Evolutionary conservation across 768 basidiomycete species (phyloP), one percentile per base, ranked within the genome.

Genomic region (Rhodotorula graminis): DNA sequence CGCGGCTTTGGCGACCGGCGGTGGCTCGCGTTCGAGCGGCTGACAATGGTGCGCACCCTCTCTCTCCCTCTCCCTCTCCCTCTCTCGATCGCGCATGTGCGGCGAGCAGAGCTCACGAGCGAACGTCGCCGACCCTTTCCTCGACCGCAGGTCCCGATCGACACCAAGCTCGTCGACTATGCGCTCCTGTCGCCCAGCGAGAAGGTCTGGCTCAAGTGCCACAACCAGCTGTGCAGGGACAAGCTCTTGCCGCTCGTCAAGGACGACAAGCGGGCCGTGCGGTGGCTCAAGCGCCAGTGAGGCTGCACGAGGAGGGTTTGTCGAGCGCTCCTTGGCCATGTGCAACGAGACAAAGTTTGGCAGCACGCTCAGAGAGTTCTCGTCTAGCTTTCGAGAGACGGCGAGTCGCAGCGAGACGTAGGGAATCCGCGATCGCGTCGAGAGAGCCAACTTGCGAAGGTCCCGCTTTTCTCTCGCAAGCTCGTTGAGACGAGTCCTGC

Each of bases 1-100:
- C 82, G 79, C 73, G 84, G 87, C 74, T 89, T 87, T 80, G 89
- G 87, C 72, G 40, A 88, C 40, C 84, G 88, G 77, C 82, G 86
- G 37, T 97, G 92, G 92, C 85, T 92, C 49, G 90, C 89, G 15
- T 97, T 95, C 80, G 91, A 94, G 81, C 88, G 93, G 9, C 83
- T 97, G 76, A 95, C 94, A 5, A 76, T 74, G 21, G 82, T 80
- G 27, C 63, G 77, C 67, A 6, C 33, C 29, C 11, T 14, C 19
- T 25, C 50, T 33, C n/a, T 11, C n/a, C 46, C 14, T 16, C n/a
- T 37, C 27, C 58, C 31, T 10, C n/a, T n/a, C n/a, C n/a, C n/a
- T n/a, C n/a, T n/a, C n/a, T n/a, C n/a, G n/a, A n/a, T n/a, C n/a
- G n/a, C n/a, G n/a, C n/a, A n/a, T 44, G 55, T 69, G 47, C 23